Conservation (phyloP, 148 eudicot genomes). For the Talinum fruticosum region DNA sequence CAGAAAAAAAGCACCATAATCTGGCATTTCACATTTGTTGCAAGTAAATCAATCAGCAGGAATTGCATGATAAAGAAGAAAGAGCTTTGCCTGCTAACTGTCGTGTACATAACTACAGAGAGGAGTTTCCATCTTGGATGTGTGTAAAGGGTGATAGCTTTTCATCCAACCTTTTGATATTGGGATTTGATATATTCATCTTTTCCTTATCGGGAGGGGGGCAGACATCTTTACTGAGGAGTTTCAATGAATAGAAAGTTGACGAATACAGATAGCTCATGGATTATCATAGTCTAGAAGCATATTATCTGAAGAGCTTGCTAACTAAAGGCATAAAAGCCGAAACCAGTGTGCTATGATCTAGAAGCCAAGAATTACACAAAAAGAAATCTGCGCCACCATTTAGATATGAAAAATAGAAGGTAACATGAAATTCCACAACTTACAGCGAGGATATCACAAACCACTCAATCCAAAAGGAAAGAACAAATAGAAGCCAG, state of each 20-base stretch:
- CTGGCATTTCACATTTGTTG: too few species aligned
- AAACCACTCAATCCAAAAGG: background rate
- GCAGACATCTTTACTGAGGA: background rate
- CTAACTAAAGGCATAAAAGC: background rate
- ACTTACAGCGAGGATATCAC: background rate
- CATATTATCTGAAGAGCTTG: background rate
- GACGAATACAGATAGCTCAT: background rate
- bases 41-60: too few species aligned
- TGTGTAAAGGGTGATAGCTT: too few species aligned
- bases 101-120: too few species aligned
- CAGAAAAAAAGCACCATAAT: too few species aligned
- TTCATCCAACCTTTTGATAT: too few species aligned
- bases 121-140: too few species aligned
- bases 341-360: background rate
- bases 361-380: background rate
- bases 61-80: too few species aligned
- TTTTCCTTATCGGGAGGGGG: too few species aligned
- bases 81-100: too few species aligned
- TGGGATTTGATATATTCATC: too few species aligned
- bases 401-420: background rate
- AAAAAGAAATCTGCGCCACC: background rate
- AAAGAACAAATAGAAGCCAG: too few species aligned
- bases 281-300: background rate
- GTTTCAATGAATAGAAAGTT: background rate
- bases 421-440: background rate